Base-by-base conservation (phyloP, 441 rosid species). In the Raphanus hybrid region DNA sequence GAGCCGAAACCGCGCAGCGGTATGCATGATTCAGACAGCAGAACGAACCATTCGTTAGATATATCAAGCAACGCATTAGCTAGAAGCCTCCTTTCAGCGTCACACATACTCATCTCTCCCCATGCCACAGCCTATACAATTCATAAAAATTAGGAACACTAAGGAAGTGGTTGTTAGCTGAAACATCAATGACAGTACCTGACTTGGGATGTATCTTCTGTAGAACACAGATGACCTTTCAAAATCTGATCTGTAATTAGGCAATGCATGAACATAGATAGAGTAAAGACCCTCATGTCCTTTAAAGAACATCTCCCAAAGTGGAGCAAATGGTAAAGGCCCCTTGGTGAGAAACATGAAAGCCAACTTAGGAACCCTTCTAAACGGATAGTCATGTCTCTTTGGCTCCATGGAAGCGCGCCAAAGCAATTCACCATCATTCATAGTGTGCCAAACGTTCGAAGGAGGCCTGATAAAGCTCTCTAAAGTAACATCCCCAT, bases 61-160 rank as follows among this genome's bases (percentile, higher is more conserved):
- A 91, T 82, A 77, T 93, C 98, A 3, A 95, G 97, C 76, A 95
- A 75, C 4, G 98, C 99, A 26, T 93, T 95, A 16, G 96, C 95
- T 1, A 91, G 67, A 73, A 95, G 98, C 60, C 99, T 87, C 82
- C 93, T 89, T 81, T 95, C 98, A 10, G 95, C 98, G 50, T 95
- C 97, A 58, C 97, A 89, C 99, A 91, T 91, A 58, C 96, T 95
- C 95, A 93, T 90, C 82, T 69, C 84, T 78, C 99, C 99, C 99
- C 99, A 93, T 69, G 85, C 89, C 43, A 85, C 96, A 23, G 80
- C 76, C 99, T 93, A 90, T 79, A 29, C 6, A 62, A 73, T 32
- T 39, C 43, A 39, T 39, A 39, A 39, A 39, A 39, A 39, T 8
- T 39, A 77, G 55, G 15, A 73, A 50, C 29, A 69, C 20, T 8